Evolutionary conservation across 2,329 filamentous ascomycete genomes (phyloP).

Genomic region (Dryadomyces quercivorus): DNA sequence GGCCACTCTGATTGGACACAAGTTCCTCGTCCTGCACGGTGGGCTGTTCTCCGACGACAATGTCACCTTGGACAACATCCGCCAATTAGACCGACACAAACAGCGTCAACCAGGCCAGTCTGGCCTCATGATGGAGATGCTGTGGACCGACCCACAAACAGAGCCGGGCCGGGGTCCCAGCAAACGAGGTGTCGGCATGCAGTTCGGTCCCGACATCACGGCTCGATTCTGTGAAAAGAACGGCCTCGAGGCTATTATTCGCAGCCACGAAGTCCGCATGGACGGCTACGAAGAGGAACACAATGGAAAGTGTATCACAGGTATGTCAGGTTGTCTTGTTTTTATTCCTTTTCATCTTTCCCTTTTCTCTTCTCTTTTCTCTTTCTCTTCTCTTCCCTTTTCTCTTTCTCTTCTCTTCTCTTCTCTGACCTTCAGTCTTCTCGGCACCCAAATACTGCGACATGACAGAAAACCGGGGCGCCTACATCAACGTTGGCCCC

Average conservation of each 20-base stretch:
- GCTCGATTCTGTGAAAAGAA: conserved; percentile 96
- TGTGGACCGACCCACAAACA: conserved; percentile 94
- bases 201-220: conserved; percentile 94
- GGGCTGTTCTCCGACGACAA: conserved; percentile 95
- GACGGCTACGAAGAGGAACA: conserved; percentile 98
- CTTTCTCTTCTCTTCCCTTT: not conserved
- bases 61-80: conserved; percentile 81
- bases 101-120: conserved; percentile 57
- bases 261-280: conserved; percentile 97
- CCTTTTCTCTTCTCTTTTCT: not conserved
- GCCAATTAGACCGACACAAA: conserved; percentile 33
- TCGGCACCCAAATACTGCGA: conserved; percentile 97
- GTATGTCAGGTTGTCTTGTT: no score
- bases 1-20: conserved; percentile 80
- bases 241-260: conserved; percentile 84
- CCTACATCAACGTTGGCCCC: conserved; percentile 91
- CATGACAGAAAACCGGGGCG: conserved; percentile 93
- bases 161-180: conserved; percentile 79
- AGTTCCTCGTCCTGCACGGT: conserved; percentile 86
- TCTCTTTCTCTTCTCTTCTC: not conserved
- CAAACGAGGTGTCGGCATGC: conserved; percentile 91
- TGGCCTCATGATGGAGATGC: conserved; percentile 99
- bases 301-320: conserved; percentile 86
- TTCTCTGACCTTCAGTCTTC: conserved; percentile 51
- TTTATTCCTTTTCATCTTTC: not conserved